Base-by-base conservation (phyloP, 345 rosid species). In the Dipteronia dyeriana region DNA sequence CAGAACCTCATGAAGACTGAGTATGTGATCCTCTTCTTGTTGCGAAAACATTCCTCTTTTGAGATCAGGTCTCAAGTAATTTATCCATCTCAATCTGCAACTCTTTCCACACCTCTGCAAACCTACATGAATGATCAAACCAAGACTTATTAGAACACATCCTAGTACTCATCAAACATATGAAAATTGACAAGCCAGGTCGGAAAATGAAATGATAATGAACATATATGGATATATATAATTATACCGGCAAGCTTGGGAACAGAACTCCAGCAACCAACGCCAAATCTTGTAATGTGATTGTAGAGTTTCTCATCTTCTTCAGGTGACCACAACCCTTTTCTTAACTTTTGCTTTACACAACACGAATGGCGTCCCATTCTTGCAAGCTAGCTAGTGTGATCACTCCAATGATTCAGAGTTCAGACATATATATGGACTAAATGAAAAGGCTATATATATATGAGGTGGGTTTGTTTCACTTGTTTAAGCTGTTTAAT, bases 21-120 rank as follows among this genome's bases (percentile, higher is more conserved):
- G 66, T 77, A 90, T 88, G 38, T 89, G 83, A 78, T 83, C 81
- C 81, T 90, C 91, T 78, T 90, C 92, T 25, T 87, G 88, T 25
- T 85, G 91, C 0, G 94, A 89, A 69, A 90, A 88, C 82, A 87
- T 86, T 82, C 94, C 90, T 78, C 97, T 88, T 75, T 94, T 92
- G 57, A 94, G 89, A 71, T 94, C 97, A 79, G 98, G 98, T 78
- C 98, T 88, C 86, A 94, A 78, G 85, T 94, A 94, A 71, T 94
- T 94, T 77, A 94, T 90, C 98, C 98, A 94, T 75, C 98, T 90
- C 72, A 94, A 78, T 68, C 98, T 88, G 77, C 98, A 94, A 78
- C 98, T 94, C 85, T 94, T 94, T 71, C 94, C 94, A 85, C 94
- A 90, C 79, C 94, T 89, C 8, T 90, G 92, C 82, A 90, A 63